A percentile compares a stretch with the other conserved stretches of the same genome.
Evolutionary conservation across 2,329 filamentous ascomycete species (phyloP).

Genomic region (Ceratocystiopsis sp.): DNA sequence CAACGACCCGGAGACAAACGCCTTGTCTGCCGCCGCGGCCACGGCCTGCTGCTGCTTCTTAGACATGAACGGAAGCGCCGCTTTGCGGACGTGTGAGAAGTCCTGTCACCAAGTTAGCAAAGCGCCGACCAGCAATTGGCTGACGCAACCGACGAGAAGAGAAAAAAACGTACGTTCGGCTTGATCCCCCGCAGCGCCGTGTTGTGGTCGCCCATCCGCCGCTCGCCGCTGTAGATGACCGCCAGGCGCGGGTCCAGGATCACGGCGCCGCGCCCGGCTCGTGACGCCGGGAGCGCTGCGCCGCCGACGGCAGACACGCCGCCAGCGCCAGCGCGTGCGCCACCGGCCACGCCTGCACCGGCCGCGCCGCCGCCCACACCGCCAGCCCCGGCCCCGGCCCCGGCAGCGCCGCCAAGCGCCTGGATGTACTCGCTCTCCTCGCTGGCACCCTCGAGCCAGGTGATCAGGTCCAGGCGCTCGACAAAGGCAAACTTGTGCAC

Average conservation of each 20-base stretch:
- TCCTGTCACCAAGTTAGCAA: conserved; percentile 38
- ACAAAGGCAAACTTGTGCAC: conserved; percentile 86
- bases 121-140: background rate
- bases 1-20: conserved; percentile 29
- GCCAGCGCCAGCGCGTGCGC: conserved; percentile 21
- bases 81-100: conserved; percentile 84
- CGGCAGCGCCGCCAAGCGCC: conserved; percentile 49
- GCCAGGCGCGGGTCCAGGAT: conserved; percentile 54
- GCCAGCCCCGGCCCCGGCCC: conserved; percentile 22
- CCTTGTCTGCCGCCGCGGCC: conserved; percentile 13
- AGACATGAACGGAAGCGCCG: conserved; percentile 59
- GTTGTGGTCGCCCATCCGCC: conserved; percentile 86
- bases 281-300: conserved; percentile 13
- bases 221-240: conserved; percentile 82
- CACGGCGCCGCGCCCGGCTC: conserved; percentile 46
- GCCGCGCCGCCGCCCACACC: conserved; percentile 11
- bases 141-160: background rate
- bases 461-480: conserved; percentile 78
- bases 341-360: conserved; percentile 14
- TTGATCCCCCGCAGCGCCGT: conserved; percentile 74
- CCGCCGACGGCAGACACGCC: conserved; percentile 5
- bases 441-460: conserved; percentile 79
- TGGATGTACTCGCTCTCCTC: conserved; percentile 90
- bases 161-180: conserved; percentile 47
- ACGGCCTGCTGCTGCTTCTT: conserved; percentile 31